Percentiles rank a stretch among this genome's conserved stretches.
phyloP scores from a whole-genome alignment of 495 filamentous ascomycete genomes.

The Platismatia glauca region DNA sequence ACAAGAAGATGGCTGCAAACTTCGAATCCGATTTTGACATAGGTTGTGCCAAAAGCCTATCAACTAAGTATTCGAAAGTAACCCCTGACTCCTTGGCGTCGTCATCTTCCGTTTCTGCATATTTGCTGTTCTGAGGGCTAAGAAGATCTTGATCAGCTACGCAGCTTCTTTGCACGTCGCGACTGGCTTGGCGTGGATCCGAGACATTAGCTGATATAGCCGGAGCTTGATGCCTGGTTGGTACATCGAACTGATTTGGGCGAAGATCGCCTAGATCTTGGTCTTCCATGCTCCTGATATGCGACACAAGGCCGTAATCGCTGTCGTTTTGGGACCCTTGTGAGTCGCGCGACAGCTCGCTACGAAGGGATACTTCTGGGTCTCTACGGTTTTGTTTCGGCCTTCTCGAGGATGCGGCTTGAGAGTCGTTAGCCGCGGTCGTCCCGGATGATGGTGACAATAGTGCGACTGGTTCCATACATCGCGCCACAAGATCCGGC shows the following conservation, averaged over 20 bases:
- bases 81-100: slow-evolving; percentile 47
- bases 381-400: neutral
- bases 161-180: slow-evolving; percentile 2
- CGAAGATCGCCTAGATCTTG: neutral
- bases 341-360: neutral
- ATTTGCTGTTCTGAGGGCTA: slow-evolving; percentile 1
- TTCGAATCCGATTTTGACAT: slow-evolving; percentile 80
- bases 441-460: neutral
- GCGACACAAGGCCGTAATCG: neutral
- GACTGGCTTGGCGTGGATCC: neutral
- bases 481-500: neutral
- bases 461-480: neutral
- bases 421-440: neutral
- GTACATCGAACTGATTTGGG: neutral
- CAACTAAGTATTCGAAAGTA: slow-evolving; percentile 81
- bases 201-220: neutral
- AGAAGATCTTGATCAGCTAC: neutral
- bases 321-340: neutral
- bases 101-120: slow-evolving; percentile 7
- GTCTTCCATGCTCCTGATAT: neutral
- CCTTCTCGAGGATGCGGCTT: neutral
- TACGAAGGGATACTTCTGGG: neutral
- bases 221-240: neutral
- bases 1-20: slow-evolving; percentile 78
- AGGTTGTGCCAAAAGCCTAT: slow-evolving; percentile 68